Evolutionary conservation across 257 asterid species (phyloP), one percentile per base, ranked within the genome.

Genomic region (Salvia miltiorrhiza): DNA sequence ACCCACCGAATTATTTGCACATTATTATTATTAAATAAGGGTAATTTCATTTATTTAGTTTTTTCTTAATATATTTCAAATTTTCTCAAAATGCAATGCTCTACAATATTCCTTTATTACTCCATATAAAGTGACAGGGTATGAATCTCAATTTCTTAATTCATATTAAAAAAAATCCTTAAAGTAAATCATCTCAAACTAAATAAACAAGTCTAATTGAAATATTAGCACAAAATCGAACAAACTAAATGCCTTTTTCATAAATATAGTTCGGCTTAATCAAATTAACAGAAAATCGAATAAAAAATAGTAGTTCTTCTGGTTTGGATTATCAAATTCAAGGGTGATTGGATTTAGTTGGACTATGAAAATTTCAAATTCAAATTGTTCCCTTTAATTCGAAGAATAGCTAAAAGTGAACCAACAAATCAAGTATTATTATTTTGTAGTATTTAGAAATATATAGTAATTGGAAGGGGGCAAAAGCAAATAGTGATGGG

Each of bases 1-100:
- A 26, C 70, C 76, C 74, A 21, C 28, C 59, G 23, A 47, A 48
- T 37, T 49, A 48, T 65, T 65, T 63, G 48, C 69, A 20, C 44
- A 24, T 32, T 11, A 50, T 14, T 12, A 44, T 41, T 41, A 6
- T 37, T 8, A 8, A 21, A 70, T 16, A 66, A 50, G 26, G 32
- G 26, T 24, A 26, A 16, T n/a, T 10, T 26, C 41, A 48, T 26
- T 41, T 56, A 21, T 20, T 9, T 9, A 5, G 2, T 35, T 53
- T 0, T 13, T 49, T 8, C 37, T 8, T 48, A 9, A 8, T 45
- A 50, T 30, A 10, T 16, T 16, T n/a, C n/a, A n/a, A n/a, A n/a
- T n/a, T n/a, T n/a, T n/a, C n/a, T n/a, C n/a, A n/a, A n/a, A n/a
- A n/a, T n/a, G n/a, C n/a, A n/a, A n/a, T n/a, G n/a, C n/a, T n/a